These are phyloP conservation scores for Penicillium pancosmium DNA, from an alignment of 495 filamentous ascomycete species.

Conservation along the genomic window DNA sequence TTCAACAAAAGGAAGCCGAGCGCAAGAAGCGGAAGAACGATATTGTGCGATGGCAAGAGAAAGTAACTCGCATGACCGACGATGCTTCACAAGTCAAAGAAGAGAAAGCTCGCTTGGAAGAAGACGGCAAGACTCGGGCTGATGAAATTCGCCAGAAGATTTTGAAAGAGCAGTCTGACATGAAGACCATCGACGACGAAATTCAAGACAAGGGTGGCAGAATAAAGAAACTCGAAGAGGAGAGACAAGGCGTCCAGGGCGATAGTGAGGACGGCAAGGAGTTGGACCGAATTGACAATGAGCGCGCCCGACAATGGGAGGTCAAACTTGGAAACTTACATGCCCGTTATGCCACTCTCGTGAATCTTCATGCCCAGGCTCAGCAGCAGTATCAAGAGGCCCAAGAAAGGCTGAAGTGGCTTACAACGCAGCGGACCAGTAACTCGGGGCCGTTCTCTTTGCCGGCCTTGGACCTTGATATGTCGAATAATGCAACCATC, in stretches of 20 bases:
- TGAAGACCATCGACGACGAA: slow-evolving; percentile 63
- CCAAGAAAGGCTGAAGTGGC: slow-evolving; percentile 54
- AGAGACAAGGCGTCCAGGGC: slow-evolving; percentile 50
- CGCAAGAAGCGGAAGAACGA: slow-evolving; percentile 63
- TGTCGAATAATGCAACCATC: slow-evolving; percentile 43
- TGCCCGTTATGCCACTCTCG: slow-evolving; percentile 52
- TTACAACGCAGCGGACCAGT: slow-evolving; percentile 45
- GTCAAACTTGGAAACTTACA: slow-evolving; percentile 50
- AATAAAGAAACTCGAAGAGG: slow-evolving; percentile 66
- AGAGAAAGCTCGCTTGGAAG: slow-evolving; percentile 49
- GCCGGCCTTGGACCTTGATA: slow-evolving; percentile 46
- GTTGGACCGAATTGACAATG: slow-evolving; percentile 54
- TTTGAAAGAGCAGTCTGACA: slow-evolving; percentile 51
- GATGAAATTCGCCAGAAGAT: slow-evolving; percentile 55
- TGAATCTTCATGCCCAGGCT: slow-evolving; percentile 50
- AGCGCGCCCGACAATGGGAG: slow-evolving; percentile 61
- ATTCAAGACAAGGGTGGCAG: slow-evolving; percentile 62
- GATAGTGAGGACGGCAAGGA: slow-evolving; percentile 55
- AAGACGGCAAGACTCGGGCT: slow-evolving; percentile 47
- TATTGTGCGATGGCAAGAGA: slow-evolving; percentile 58
- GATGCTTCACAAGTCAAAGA: slow-evolving; percentile 51
- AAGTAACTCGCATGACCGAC: slow-evolving; percentile 51
- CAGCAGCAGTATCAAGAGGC: slow-evolving; percentile 56
- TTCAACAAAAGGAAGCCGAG: slow-evolving; percentile 65
- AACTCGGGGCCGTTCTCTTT: slow-evolving; percentile 48